phyloP scores from a whole-genome alignment of 805 yeast species.

The Yarrowia osloensis region DNA sequence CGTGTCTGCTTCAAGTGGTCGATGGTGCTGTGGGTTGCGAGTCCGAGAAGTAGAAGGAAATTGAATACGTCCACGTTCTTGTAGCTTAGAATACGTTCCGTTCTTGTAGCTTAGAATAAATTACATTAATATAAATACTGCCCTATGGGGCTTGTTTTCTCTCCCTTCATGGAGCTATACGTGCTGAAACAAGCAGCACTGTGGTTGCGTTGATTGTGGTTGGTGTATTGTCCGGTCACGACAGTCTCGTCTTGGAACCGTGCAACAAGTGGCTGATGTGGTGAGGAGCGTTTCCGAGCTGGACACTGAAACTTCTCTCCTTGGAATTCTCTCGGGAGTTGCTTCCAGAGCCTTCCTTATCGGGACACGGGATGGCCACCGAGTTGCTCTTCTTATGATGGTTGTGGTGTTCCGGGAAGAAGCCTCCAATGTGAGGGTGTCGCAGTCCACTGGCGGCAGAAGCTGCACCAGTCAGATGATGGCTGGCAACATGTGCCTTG shows the following conservation, averaged over 20 bases:
- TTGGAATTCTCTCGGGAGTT: not conserved
- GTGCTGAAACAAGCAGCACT: no score
- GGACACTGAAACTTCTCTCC: conserved; percentile 14
- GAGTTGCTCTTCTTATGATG: conserved; percentile 15
- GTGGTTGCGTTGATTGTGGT: no score
- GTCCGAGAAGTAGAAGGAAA: no score
- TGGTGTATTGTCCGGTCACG: no score
- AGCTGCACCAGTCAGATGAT: conserved; percentile 3
- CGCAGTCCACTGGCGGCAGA: not conserved
- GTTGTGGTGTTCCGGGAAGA: conserved; percentile 8
- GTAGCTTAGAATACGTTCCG: no score
- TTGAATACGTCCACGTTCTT: no score
- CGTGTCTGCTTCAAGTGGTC: no score
- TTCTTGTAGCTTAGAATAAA: not conserved
- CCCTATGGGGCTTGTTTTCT: not conserved
- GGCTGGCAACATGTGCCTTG: conserved; percentile 6
- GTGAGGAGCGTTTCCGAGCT: conserved; percentile 5
- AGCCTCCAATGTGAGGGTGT: not conserved
- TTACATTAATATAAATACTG: conserved; percentile 10
- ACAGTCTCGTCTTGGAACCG: not conserved
- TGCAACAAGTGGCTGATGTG: conserved; percentile 1
- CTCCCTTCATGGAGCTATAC: not conserved
- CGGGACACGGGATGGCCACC: not conserved
- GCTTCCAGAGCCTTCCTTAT: not conserved
- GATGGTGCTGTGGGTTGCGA: no score